A percentile compares a stretch with the other conserved stretches of the same genome.
Evolutionary conservation across 768 basidiomycete species (phyloP).

Genomic region (Candolleomyces aberdarensis): DNA sequence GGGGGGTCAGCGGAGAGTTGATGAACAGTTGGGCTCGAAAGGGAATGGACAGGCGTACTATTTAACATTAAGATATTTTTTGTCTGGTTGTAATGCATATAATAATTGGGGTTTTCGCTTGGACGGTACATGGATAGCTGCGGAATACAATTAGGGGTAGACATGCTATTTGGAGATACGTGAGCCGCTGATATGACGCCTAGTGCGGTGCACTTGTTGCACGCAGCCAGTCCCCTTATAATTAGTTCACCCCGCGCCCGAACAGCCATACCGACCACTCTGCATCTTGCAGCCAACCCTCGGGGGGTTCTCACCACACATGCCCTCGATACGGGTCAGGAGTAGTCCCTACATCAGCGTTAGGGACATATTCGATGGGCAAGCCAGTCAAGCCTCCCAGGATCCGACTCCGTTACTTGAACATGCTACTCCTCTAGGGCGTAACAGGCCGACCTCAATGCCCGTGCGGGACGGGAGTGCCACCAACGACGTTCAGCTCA

Average conservation of each 20-base stretch:
- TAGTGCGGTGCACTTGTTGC: background rate
- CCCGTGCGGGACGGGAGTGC: background rate
- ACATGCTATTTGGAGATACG: constrained; percentile 1
- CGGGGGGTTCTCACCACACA: background rate
- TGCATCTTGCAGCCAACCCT: background rate
- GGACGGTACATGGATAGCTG: too few species aligned
- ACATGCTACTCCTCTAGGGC: background rate
- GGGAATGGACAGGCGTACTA: constrained; percentile 13
- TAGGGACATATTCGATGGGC: background rate
- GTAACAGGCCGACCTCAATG: background rate
- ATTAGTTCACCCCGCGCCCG: background rate
- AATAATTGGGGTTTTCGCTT: too few species aligned
- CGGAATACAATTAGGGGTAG: constrained; percentile 16
- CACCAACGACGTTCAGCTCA: background rate
- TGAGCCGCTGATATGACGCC: background rate
- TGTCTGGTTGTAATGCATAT: too few species aligned
- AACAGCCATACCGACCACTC: background rate
- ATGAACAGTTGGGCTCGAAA: constrained; percentile 3
- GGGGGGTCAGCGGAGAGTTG: background rate
- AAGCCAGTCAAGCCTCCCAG: background rate
- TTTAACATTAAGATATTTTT: too few species aligned
- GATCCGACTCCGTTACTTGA: background rate
- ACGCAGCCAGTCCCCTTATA: background rate
- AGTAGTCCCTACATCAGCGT: constrained; percentile 2
- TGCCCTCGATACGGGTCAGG: constrained; percentile 12